phyloP scores from a whole-genome alignment of 2,329 filamentous ascomycete genomes.

The Elsinoe australis region DNA sequence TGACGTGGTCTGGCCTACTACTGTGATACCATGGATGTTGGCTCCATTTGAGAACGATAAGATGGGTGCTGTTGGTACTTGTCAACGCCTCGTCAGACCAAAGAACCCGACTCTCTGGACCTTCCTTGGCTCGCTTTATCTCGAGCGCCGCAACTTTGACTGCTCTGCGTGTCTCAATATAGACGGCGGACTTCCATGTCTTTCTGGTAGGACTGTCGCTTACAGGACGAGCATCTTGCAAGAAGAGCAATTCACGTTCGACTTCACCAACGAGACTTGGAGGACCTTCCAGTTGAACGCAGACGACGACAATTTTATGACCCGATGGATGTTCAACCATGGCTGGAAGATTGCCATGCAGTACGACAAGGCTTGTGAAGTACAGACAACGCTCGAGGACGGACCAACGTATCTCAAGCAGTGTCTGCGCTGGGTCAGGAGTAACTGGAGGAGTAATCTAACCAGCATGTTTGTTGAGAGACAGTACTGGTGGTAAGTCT shows the following conservation, averaged over 20 bases:
- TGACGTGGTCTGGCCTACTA: conserved; percentile 85
- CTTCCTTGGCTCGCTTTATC: conserved; percentile 84
- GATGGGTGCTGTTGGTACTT: conserved; percentile 87
- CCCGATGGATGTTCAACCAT: conserved; percentile 87
- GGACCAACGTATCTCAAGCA: conserved; percentile 84
- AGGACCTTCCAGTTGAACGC: conserved; percentile 82
- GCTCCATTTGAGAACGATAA: conserved; percentile 79
- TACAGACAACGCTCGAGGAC: conserved; percentile 88
- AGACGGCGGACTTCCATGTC: conserved; percentile 91
- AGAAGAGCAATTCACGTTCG: conserved; percentile 75
- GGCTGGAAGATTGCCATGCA: conserved; percentile 93
- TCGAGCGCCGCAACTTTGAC: conserved; percentile 91
- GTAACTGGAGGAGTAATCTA: conserved; percentile 96
- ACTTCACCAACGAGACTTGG: conserved; percentile 89
- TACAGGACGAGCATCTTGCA: conserved; percentile 84
- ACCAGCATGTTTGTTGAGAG: conserved; percentile 80
- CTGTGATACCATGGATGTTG: conserved; percentile 81
- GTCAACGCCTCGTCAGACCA: conserved; percentile 72
- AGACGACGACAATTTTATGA: conserved; percentile 97
- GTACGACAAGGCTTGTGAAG: conserved; percentile 82
- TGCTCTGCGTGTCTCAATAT: conserved; percentile 92
- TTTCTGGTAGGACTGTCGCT: conserved; percentile 87
- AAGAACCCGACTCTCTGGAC: conserved; percentile 63
- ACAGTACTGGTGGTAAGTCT: conserved; percentile 76
- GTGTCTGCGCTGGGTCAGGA: conserved; percentile 89